Evolutionary conservation across 306 rosid species (phyloP).

Genomic region (Cucurbita pepo): DNA sequence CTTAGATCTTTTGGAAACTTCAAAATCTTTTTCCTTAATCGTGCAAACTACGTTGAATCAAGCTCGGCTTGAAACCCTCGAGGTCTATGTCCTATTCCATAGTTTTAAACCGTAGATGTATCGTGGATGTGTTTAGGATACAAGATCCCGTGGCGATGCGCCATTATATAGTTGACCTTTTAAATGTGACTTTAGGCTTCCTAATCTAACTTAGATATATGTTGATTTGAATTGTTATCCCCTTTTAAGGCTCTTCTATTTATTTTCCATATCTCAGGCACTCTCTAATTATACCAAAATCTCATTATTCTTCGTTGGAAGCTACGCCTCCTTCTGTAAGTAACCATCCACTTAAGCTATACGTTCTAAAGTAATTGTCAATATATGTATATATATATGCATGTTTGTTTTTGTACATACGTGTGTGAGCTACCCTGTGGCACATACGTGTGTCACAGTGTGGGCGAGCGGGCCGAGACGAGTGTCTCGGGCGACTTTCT

Average conservation of each 20-base stretch:
- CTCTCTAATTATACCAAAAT: conserved; percentile 85
- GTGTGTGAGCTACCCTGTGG: no score
- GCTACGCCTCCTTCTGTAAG: conserved; percentile 91
- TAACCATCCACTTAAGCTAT: conserved; percentile 8
- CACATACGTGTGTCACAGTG: no score
- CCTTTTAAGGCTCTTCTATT: not conserved
- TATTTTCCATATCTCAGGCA: conserved; percentile 34
- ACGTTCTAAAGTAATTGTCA: not conserved
- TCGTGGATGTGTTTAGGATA: not conserved
- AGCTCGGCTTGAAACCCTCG: not conserved
- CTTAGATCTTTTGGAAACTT: not conserved
- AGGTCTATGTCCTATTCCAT: not conserved
- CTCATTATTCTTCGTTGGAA: conserved; percentile 68
- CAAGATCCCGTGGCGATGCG: not conserved
- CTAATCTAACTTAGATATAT: not conserved
- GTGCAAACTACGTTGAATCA: not conserved
- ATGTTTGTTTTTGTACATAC: not conserved
- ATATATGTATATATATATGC: not conserved
- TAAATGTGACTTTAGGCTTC: not conserved
- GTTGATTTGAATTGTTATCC: not conserved
- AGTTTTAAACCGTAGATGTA: not conserved
- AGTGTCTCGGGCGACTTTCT: no score
- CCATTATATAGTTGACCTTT: not conserved
- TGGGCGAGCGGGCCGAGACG: no score
- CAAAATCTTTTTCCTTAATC: not conserved